These are phyloP conservation scores for Ophiostoma himal-ulmi DNA, from an alignment of 2,329 filamentous ascomycete genomes.

Conservation along the genomic window DNA sequence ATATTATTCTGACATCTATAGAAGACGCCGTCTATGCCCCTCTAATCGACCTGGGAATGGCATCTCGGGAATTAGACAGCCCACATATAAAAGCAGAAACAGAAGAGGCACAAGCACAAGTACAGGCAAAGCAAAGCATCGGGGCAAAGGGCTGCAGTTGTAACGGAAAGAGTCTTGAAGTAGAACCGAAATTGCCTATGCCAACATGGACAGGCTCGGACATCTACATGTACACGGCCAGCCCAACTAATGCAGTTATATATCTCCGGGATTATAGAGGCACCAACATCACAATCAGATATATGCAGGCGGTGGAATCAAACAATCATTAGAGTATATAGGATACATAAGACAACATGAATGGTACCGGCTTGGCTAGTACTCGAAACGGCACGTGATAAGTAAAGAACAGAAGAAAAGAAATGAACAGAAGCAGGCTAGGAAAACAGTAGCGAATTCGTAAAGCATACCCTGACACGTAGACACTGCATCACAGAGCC, in stretches of 20 bases:
- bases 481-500: constrained; percentile 38
- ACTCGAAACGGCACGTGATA: neutral
- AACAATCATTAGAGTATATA: neutral
- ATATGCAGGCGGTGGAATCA: neutral
- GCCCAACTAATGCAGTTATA: too few relatives aligned
- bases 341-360: neutral
- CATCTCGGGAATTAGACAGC: neutral
- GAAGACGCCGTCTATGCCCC: neutral
- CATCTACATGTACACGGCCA: too few relatives aligned
- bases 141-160: too few relatives aligned
- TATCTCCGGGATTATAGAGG: too few relatives aligned
- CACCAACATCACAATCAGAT: too few relatives aligned
- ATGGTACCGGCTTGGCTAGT: neutral
- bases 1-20: neutral
- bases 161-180: too few relatives aligned
- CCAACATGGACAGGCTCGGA: too few relatives aligned
- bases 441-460: neutral
- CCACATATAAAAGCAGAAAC: neutral
- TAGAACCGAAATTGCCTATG: too few relatives aligned
- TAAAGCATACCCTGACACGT: neutral
- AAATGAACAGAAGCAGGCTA: neutral
- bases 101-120: too few relatives aligned
- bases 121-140: neutral
- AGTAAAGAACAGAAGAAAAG: neutral
- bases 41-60: neutral